These are phyloP conservation scores for Neophaeococcomyces mojaviensis DNA, from an alignment of 2,329 filamentous ascomycete species.

Conservation along the genomic window DNA sequence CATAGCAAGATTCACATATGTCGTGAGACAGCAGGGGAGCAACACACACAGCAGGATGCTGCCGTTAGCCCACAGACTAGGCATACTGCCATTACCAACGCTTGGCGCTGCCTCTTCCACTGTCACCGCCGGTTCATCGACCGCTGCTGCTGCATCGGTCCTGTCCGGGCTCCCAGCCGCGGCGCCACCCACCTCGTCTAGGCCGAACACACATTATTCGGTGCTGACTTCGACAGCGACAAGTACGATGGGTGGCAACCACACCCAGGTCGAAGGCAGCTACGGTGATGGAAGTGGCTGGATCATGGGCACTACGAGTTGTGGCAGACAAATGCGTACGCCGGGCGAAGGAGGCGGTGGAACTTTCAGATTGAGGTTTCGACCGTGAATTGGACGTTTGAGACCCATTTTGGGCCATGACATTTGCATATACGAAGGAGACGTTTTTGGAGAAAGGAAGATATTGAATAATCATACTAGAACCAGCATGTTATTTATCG, in stretches of 20 bases:
- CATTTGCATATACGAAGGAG: too few relatives aligned
- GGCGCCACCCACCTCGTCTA: not conserved
- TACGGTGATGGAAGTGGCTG: constrained; percentile 19
- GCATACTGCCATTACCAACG: not conserved
- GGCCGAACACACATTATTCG: not conserved
- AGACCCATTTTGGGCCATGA: too few relatives aligned
- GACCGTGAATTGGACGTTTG: constrained; percentile 10
- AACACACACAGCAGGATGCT: not conserved
- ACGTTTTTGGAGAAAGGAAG: too few relatives aligned
- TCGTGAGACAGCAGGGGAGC: constrained; percentile 35
- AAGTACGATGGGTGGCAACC: not conserved
- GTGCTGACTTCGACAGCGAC: constrained; percentile 1
- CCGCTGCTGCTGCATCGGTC: not conserved
- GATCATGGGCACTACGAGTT: constrained; percentile 19
- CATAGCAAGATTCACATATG: constrained; percentile 41
- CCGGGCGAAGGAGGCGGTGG: constrained; percentile 20
- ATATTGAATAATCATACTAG: too few relatives aligned
- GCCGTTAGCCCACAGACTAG: constrained; percentile 2
- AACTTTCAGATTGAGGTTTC: constrained; percentile 20
- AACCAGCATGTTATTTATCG: too few relatives aligned
- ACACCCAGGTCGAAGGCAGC: constrained; percentile 18
- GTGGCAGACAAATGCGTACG: constrained; percentile 18
- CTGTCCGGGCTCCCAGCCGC: not conserved
- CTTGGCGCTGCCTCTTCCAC: not conserved
- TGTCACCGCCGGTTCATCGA: too few relatives aligned